phyloP scores from a whole-genome alignment of 306 rosid genomes.

The Prunus campanulata region DNA sequence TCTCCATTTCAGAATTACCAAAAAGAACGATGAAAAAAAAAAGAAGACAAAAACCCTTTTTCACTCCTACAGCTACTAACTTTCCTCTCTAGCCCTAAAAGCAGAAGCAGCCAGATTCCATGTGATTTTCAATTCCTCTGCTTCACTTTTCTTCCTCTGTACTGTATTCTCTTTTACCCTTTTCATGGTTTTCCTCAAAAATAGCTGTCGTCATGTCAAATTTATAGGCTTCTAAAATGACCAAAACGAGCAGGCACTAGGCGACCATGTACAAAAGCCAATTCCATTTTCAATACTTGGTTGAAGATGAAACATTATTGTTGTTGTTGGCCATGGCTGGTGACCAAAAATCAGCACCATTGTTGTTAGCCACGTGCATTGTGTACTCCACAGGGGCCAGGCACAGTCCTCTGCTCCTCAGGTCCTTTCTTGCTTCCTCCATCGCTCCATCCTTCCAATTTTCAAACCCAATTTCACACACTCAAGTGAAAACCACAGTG shows the following conservation, averaged over 20 bases:
- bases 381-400: conserved; percentile 74
- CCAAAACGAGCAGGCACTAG: conserved; percentile 1
- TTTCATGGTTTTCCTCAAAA: conserved; percentile 2
- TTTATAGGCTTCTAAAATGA: neutral
- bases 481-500: neutral
- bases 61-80: neutral
- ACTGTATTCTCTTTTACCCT: conserved; percentile 3
- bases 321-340: conserved; percentile 43
- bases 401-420: conserved; percentile 71
- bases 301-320: conserved; percentile 14
- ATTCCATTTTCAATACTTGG: conserved; percentile 4
- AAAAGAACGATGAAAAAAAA: no score
- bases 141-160: neutral
- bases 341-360: conserved; percentile 96
- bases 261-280: conserved; percentile 10
- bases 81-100: neutral
- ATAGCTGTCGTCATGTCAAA: neutral
- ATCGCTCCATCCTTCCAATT: conserved; percentile 33
- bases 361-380: conserved; percentile 57
- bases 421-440: conserved; percentile 24
- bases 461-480: neutral
- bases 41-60: no score
- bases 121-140: neutral
- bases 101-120: neutral
- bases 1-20: no score